phyloP scores from a whole-genome alignment of 2,329 filamentous ascomycete species.

The Fusarium fracticaudum region DNA sequence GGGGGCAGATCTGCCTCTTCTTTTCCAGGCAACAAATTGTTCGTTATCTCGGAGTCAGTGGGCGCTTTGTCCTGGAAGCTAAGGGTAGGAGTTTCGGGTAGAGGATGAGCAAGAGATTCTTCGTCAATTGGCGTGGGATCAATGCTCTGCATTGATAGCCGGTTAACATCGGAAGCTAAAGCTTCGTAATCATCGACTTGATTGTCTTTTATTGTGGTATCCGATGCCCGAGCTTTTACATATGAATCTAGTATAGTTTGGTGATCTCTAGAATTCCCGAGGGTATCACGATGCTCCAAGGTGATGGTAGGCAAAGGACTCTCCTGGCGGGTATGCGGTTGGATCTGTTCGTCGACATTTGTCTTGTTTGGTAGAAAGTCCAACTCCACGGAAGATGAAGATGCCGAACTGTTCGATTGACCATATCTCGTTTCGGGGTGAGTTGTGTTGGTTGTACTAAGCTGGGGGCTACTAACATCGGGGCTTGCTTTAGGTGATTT shows the following conservation, averaged over 20 bases:
- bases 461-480: slow-evolving; percentile 15
- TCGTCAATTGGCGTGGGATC: slow-evolving; percentile 53
- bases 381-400: neutral
- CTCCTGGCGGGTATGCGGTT: slow-evolving; percentile 1
- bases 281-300: slow-evolving; percentile 32
- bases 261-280: slow-evolving; percentile 22
- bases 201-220: neutral
- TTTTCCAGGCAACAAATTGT: neutral
- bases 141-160: slow-evolving; percentile 48
- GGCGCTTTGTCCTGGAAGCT: neutral
- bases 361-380: slow-evolving; percentile 1
- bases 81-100: neutral
- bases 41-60: neutral
- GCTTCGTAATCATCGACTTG: neutral
- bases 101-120: neutral
- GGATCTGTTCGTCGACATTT: neutral
- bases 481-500: slow-evolving; percentile 54
- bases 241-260: slow-evolving; percentile 25
- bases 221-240: neutral
- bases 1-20: slow-evolving; percentile 37
- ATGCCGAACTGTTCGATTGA: neutral
- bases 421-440: neutral
- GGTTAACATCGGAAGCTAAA: slow-evolving; percentile 20
- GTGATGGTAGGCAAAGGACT: slow-evolving; percentile 28
- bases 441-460: neutral